Evolutionary conservation across 129 eudicot species (phyloP), one percentile per base, ranked within the genome.

Genomic region (Flaveria brownii): DNA sequence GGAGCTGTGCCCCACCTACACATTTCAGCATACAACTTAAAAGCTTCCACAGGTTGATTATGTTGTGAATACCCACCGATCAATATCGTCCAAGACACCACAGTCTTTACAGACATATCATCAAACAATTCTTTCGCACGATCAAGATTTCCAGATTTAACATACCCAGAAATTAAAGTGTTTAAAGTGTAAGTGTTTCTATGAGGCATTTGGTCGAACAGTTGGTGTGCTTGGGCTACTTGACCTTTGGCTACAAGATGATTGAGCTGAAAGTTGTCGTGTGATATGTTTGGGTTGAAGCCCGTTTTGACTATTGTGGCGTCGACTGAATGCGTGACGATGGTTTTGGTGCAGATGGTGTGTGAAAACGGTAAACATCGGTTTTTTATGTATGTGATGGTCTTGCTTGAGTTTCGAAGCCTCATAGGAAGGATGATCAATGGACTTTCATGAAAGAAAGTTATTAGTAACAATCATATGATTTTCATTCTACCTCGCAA

Each of bases 61-160:
- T 68, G 79, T 70, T 78, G 82, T 20, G 95, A 83, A 75, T 88
- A 92, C 1, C 88, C 96, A 52, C 96, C 96, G 16, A 92, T 92
- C 72, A 90, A n/a, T 57, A 90, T 87, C 45, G 98, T 92, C 98
- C 98, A 92, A 0, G 95, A 83, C 60, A 92, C 95, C 10, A 64
- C 86, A 0, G 82, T 88, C 36, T 83, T 85, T 52, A 74, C 73
- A 22, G 36, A 10, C 87, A 88, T 82, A 4, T 17, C 39, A 52
- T 92, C 92, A 73, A 92, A 92, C 73, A 92, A 80, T 64, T 84
- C 83, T 54, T 82, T 80, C 1, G 96, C 96, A 68, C 17, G 25
- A 70, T 80, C 12, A 67, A 92, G 78, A 64, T 88, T 69, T 60
- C 90, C 90, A 2, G 81, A 77, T 56, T 85, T 90, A 20, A 92